Evolutionary conservation across 2,329 filamentous ascomycete genomes (phyloP), one percentile per base, ranked within the genome.

Genomic region (Sporothrix dimorphospora): DNA sequence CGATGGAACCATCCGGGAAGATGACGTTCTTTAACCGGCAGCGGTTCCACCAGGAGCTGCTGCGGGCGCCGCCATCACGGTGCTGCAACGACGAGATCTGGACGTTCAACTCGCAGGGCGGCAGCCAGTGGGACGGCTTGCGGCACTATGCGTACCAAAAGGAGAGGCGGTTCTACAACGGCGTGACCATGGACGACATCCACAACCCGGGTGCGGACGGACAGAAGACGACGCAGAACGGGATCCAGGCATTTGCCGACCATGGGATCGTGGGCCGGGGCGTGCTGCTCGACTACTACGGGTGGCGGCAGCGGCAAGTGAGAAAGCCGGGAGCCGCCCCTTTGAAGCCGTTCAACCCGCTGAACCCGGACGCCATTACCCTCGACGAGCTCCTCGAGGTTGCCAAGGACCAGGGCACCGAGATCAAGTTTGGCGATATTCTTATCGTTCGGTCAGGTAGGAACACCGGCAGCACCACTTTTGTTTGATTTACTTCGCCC

Each of bases 61-160:
- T 63, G 57, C 57, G 19, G 80, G 82, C 16, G 84, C 89, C 16
- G 21, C 38, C 61, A 3, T 21, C 61, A 14, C 42, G 11, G n/a
- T 49, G 61, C 40, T 49, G 61, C 61, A 89, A 90, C 76, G 89
- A 91, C 77, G 88, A 91, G 78, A 80, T 85, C 40, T 87, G 87
- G 83, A 83, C 82, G 0, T 86, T 89, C 75, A 90, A 90, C 78
- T 85, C 87, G 0, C 88, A 89, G 78, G 83, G 83, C 8, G 86
- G 85, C 45, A 86, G 84, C 57, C 87, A 89, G 77, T 89, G 86
- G 86, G 86, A 88, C 75, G 86, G 86, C 0, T 78, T 88, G 24
- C 81, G 86, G 9, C 85, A 88, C 75, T 87, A 81, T 69, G 77
- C 78, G n/a, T 75, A 75, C 21, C 55, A 65, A 34, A 69, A 69